Conservation (phyloP, 495 filamentous ascomycete genomes). For the Aspergillus haitiensis region DNA sequence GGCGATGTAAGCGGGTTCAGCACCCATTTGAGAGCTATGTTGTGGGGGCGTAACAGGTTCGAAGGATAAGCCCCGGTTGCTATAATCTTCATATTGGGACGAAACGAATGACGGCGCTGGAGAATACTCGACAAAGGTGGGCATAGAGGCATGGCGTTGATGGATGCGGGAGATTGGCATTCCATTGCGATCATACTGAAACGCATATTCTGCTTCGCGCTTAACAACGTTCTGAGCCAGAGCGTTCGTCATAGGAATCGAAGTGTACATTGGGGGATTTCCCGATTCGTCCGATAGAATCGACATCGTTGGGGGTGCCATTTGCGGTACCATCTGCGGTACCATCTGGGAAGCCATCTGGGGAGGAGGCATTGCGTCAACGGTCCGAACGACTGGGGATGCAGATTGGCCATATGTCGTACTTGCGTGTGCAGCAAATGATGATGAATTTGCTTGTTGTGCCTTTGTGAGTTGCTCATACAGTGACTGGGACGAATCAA, state of each 20-base stretch:
- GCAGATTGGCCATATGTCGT: conserved; percentile 78
- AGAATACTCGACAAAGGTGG: conserved; percentile 95
- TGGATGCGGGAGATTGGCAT: conserved; percentile 78
- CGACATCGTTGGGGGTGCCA: conserved; percentile 68
- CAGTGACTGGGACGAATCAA: conserved; percentile 97
- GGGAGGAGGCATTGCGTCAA: conserved; percentile 85
- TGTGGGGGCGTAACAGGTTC: conserved; percentile 96
- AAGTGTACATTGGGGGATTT: conserved; percentile 70
- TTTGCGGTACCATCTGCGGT: conserved; percentile 70
- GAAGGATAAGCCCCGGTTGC: conserved; percentile 91
- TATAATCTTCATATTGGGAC: conserved; percentile 95
- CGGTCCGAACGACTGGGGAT: conserved; percentile 82
- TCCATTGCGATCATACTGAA: conserved; percentile 89
- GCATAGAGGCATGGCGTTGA: conserved; percentile 95
- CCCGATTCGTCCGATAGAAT: conserved; percentile 79
- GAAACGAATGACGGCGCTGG: conserved; percentile 97
- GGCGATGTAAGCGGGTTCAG: conserved; percentile 93
- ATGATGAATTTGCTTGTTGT: conserved; percentile 96
- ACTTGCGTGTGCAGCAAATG: conserved; percentile 82
- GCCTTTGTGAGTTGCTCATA: conserved; percentile 99
- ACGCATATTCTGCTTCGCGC: conserved; percentile 74
- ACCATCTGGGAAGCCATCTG: conserved; percentile 65
- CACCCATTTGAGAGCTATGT: conserved; percentile 70
- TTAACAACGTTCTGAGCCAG: conserved; percentile 72
- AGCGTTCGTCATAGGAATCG: conserved; percentile 60